These are phyloP conservation scores for Raphidocelis subcapitata DNA, from an alignment of 139 green algal genomes.

Conservation along the genomic window DNA sequence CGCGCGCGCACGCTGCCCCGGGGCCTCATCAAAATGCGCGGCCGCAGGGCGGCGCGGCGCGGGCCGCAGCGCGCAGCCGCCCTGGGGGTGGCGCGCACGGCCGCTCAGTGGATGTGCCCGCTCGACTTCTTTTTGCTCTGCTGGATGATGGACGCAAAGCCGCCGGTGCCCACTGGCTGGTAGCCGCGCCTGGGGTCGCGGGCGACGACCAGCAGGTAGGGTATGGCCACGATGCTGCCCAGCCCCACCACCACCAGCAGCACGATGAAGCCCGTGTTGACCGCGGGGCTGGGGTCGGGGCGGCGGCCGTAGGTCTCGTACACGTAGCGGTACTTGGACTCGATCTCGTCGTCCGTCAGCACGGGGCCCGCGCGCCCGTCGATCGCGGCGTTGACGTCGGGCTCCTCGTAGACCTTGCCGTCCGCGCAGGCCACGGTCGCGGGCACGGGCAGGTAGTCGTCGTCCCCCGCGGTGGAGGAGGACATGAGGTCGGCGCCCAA, in stretches of 20 bases:
- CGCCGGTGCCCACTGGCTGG: conserved; percentile 26
- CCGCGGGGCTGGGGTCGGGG: conserved; percentile 47
- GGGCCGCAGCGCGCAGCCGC: too few species aligned
- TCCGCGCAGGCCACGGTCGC: conserved; percentile 42
- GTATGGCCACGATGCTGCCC: conserved; percentile 56
- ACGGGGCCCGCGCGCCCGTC: conserved; percentile 18
- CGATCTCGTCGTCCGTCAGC: conserved; percentile 52
- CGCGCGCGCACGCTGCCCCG: too few species aligned
- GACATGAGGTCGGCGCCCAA: conserved; percentile 45
- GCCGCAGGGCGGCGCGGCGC: too few species aligned
- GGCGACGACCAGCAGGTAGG: conserved; percentile 48
- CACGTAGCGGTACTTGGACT: conserved; percentile 52
- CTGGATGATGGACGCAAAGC: conserved; percentile 53
- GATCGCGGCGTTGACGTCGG: conserved; percentile 13
- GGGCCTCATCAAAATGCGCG: too few species aligned
- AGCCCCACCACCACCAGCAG: conserved; percentile 57
- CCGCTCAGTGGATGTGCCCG: conserved; percentile 58
- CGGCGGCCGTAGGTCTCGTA: conserved; percentile 45
- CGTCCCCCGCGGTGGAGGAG: conserved; percentile 18
- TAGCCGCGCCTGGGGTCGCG: conserved; percentile 10
- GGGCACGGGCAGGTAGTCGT: conserved; percentile 43
- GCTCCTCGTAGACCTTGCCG: conserved; percentile 37
- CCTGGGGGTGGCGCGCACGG: too few species aligned
- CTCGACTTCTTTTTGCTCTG: conserved; percentile 61
- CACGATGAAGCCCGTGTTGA: conserved; percentile 62